Base-by-base conservation (phyloP, 1,284 basidiomycete genomes). In the Sanghuangporus baumii region DNA sequence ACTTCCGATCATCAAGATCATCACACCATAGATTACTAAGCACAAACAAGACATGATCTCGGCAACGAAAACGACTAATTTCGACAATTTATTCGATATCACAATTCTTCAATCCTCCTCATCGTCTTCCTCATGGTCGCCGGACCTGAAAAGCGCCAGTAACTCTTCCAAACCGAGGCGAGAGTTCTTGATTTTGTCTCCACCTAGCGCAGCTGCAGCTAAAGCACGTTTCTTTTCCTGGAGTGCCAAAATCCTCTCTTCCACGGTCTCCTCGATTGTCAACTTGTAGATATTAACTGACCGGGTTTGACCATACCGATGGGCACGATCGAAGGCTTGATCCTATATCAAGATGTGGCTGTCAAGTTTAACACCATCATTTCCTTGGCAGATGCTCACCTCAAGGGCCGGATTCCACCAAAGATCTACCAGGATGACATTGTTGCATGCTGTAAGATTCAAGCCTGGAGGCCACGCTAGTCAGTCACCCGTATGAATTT, bases 391-490 rank as follows among this genome's bases (percentile, higher is more conserved):
- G 59, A 23, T 41, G 52, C 18, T 51, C 64, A 84, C 88, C 78
- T 94, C 91, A 3, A 93, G 79, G 0, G 91, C 92, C 12, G 92
- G 91, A 74, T 95, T 96, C 93, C 94, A 98, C 96, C 96, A 98
- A 58, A 97, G 75, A 72, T 98, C 96, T 65, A 93, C 85, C 5
- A 98, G 80, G 67, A 97, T 91, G 56, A 97, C 95, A 67, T 95
- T 93, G 74, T 94, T 96, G 76, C 96, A 98, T 59, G 87, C 89
- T 0, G 95, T 98, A 69, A 99, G 72, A 73, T 99, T 99, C 47
- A 99, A 81, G 57, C 95, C 94, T 85, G 67, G 20, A 63, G 43
- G 65, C 38, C 65, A 18, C 6, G 51, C 52, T 26, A 61, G 50
- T 38, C 46, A 36, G 57, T 54, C 51, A 59, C 57, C 26, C 26